Conservation (phyloP, 2,329 filamentous ascomycete genomes). For the Hymenoscyphus fructigenus region DNA sequence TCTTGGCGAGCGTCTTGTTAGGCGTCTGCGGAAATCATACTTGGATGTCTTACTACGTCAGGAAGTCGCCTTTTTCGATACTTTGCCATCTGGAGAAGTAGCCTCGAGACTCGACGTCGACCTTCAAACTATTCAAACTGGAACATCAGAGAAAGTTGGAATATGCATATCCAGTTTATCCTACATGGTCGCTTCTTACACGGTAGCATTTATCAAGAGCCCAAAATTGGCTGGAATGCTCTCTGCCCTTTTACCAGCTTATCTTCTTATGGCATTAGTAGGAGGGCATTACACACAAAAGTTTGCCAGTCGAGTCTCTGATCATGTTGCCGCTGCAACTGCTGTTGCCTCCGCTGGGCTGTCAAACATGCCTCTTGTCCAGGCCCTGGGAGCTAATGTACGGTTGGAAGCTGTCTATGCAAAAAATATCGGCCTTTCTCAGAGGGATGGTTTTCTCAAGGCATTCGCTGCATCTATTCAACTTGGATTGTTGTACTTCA, state of each 20-base stretch:
- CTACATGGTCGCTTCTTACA: slow-evolving; percentile 57
- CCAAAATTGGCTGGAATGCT: slow-evolving; percentile 51
- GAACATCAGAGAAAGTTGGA: slow-evolving; percentile 60
- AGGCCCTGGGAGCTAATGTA: slow-evolving; percentile 50
- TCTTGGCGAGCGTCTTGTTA: slow-evolving; percentile 53
- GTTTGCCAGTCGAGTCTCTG: slow-evolving; percentile 44
- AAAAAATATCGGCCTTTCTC: slow-evolving; percentile 43
- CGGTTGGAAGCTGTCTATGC: slow-evolving; percentile 51
- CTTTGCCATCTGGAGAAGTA: slow-evolving; percentile 50
- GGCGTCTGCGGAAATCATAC: slow-evolving; percentile 53
- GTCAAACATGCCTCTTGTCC: slow-evolving; percentile 50
- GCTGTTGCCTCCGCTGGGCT: slow-evolving; percentile 54
- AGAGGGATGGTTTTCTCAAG: slow-evolving; percentile 49
- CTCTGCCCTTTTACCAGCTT: slow-evolving; percentile 29
- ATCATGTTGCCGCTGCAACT: slow-evolving; percentile 48
- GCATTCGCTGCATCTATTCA: slow-evolving; percentile 49
- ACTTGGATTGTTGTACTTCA: slow-evolving; percentile 44
- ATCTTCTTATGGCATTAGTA: slow-evolving; percentile 42
- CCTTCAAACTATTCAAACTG: slow-evolving; percentile 55
- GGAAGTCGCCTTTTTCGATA: slow-evolving; percentile 55
- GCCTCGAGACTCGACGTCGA: slow-evolving; percentile 52
- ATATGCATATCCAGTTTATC: slow-evolving; percentile 53
- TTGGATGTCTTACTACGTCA: slow-evolving; percentile 51
- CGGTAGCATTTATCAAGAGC: slow-evolving; percentile 60
- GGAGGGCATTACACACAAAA: slow-evolving; percentile 49